Evolutionary conservation across 1,284 basidiomycete genomes (phyloP).

Genomic region (Takashimella koratensis): DNA sequence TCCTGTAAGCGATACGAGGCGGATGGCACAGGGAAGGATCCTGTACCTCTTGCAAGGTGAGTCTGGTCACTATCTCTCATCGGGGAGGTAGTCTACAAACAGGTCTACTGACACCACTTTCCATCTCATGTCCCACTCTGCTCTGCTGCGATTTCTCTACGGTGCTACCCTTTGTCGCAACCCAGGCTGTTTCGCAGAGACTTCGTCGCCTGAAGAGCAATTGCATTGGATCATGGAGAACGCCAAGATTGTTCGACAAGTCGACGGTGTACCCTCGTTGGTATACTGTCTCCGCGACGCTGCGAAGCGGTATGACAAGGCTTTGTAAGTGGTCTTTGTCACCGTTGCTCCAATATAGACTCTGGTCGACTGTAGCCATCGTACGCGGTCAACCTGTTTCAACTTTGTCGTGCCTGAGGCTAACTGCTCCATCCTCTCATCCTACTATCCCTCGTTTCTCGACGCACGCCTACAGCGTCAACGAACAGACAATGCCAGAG

Average conservation of each 20-base stretch:
- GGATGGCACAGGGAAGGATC: conserved; percentile 78
- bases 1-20: conserved; percentile 73
- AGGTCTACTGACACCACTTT: no score
- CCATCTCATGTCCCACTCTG: no score
- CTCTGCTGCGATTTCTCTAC: neutral
- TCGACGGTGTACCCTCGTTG: conserved; percentile 79
- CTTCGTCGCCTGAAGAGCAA: conserved; percentile 86
- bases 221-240: conserved; percentile 95
- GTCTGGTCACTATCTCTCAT: no score
- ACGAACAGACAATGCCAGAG: conserved; percentile 1
- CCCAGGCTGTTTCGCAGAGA: conserved; percentile 85
- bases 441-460: no score
- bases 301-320: conserved; percentile 65
- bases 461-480: neutral
- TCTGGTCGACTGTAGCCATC: no score
- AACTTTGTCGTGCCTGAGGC: no score
- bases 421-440: no score
- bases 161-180: neutral
- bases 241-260: conserved; percentile 75
- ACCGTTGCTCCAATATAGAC: no score
- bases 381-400: no score
- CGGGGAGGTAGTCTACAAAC: no score
- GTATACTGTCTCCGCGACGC: conserved; percentile 88
- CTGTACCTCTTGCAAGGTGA: conserved; percentile 88
- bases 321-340: neutral